Percentiles rank a stretch among this genome's conserved stretches.
These are phyloP conservation scores for Agrocybe pediades DNA, from an alignment of 768 basidiomycete species.

Conservation along the genomic window DNA sequence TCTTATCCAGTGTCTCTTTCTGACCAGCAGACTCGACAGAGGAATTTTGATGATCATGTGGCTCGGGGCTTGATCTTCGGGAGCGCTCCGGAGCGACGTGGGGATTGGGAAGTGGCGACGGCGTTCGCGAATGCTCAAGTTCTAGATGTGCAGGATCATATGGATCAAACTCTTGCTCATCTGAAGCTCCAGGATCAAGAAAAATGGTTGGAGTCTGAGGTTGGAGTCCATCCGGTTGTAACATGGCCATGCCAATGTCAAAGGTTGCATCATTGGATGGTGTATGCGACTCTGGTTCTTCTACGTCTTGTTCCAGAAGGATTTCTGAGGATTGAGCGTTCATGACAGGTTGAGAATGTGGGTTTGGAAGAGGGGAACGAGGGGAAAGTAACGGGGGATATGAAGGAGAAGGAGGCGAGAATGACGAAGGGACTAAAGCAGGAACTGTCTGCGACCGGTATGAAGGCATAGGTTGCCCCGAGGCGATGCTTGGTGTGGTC, in stretches of 20 bases:
- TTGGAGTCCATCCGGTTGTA: slow-evolving; percentile 16
- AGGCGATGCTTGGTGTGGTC: neutral
- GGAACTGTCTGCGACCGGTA: too few species aligned
- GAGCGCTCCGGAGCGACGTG: slow-evolving; percentile 3
- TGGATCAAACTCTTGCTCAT: slow-evolving; percentile 22
- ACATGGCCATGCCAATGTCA: slow-evolving; percentile 30
- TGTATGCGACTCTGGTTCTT: slow-evolving; percentile 9
- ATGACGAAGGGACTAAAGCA: slow-evolving; percentile 4
- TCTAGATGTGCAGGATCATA: slow-evolving; percentile 25
- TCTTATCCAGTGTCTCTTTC: neutral
- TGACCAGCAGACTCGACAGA: slow-evolving; percentile 1
- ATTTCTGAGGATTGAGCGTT: neutral
- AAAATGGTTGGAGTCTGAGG: slow-evolving; percentile 16
- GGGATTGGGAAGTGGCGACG: slow-evolving; percentile 17
- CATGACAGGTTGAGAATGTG: slow-evolving; percentile 3
- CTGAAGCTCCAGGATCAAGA: slow-evolving; percentile 14
- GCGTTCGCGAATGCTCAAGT: slow-evolving; percentile 17
- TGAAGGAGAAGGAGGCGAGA: neutral
- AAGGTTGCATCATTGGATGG: slow-evolving; percentile 16
- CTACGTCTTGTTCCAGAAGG: neutral
- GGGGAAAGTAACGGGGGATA: neutral
- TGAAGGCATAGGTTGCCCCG: too few species aligned
- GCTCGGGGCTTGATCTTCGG: slow-evolving; percentile 12
- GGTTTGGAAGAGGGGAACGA: neutral
- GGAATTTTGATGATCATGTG: slow-evolving; percentile 3